phyloP scores from a whole-genome alignment of 2,329 filamentous ascomycete species.

The Bimuria novae-zelandiae region DNA sequence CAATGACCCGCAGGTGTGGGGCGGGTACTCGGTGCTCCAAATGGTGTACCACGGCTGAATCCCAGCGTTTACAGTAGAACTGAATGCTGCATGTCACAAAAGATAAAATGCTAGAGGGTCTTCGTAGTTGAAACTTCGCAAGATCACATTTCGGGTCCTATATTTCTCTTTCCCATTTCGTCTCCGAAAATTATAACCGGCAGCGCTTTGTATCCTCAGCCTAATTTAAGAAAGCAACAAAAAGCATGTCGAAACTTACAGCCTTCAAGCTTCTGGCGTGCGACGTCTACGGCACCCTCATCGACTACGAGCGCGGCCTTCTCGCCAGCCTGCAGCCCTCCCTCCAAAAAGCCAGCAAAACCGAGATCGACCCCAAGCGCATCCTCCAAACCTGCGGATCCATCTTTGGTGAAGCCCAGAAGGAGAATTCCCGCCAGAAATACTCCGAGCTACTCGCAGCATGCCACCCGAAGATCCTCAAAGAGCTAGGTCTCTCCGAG shows the following conservation, averaged over 20 bases:
- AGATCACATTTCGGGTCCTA: too few relatives aligned
- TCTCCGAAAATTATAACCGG: too few relatives aligned
- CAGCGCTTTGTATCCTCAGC: too few relatives aligned
- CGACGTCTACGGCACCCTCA: constrained; percentile 79
- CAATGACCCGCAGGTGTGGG: not conserved
- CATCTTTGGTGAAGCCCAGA: constrained; percentile 53
- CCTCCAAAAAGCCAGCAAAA: constrained; percentile 43
- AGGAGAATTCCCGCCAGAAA: constrained; percentile 58
- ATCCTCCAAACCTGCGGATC: constrained; percentile 50
- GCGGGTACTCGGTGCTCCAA: not conserved
- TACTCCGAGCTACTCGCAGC: constrained; percentile 65
- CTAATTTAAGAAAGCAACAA: not conserved
- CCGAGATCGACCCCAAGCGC: constrained; percentile 27
- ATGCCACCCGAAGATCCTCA: constrained; percentile 55
- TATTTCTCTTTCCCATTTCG: too few relatives aligned
- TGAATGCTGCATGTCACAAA: not conserved
- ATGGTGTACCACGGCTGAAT: not conserved
- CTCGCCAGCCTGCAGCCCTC: constrained; percentile 58
- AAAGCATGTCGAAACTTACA: constrained; percentile 40
- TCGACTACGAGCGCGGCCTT: constrained; percentile 77
- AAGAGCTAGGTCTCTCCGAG: constrained; percentile 47
- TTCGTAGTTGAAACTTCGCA: too few relatives aligned
- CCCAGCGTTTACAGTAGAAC: not conserved
- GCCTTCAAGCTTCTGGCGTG: constrained; percentile 66
- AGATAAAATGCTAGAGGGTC: not conserved